Conservation (phyloP, 2,329 filamentous ascomycete genomes). For the Ophiostoma montium region DNA sequence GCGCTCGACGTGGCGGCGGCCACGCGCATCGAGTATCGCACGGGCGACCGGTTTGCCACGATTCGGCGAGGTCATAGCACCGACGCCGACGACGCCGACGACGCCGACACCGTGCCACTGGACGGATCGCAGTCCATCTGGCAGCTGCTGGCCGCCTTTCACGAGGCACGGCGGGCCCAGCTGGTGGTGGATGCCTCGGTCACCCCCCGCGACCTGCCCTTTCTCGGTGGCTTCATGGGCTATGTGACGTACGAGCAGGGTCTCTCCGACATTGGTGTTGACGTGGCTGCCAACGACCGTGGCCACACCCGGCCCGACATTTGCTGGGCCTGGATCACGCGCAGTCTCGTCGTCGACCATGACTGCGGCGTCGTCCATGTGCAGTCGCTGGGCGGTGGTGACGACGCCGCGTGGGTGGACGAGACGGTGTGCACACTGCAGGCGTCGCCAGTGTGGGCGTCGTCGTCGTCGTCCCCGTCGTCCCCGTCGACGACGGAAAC, state of each 20-base stretch:
- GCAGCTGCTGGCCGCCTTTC: slow-evolving; percentile 36
- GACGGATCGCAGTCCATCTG: slow-evolving; percentile 26
- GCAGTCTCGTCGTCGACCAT: slow-evolving; percentile 68
- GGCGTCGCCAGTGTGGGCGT: slow-evolving; percentile 18
- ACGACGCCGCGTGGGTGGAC: slow-evolving; percentile 28
- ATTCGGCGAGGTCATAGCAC: slow-evolving; percentile 12
- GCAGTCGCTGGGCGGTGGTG: slow-evolving; percentile 39
- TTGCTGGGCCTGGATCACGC: slow-evolving; percentile 61
- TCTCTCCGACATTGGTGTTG: slow-evolving; percentile 42
- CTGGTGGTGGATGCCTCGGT: neutral
- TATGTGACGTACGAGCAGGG: slow-evolving; percentile 79
- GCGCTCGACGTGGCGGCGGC: slow-evolving; percentile 48
- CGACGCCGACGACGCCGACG: neutral
- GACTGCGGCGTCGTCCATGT: slow-evolving; percentile 44
- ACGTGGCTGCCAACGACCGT: slow-evolving; percentile 14
- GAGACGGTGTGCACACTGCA: slow-evolving; percentile 20
- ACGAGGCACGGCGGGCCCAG: slow-evolving; percentile 14
- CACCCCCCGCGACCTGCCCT: slow-evolving; percentile 31
- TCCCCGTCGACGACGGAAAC: too few relatives aligned
- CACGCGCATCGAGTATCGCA: slow-evolving; percentile 41
- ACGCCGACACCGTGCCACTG: slow-evolving; percentile 14
- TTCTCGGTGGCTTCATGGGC: slow-evolving; percentile 74
- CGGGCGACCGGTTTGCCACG: slow-evolving; percentile 29
- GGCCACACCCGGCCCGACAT: slow-evolving; percentile 45
- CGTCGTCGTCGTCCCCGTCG: neutral